Evolutionary conservation across 345 rosid species (phyloP).

Genomic region (Salix udensis): DNA sequence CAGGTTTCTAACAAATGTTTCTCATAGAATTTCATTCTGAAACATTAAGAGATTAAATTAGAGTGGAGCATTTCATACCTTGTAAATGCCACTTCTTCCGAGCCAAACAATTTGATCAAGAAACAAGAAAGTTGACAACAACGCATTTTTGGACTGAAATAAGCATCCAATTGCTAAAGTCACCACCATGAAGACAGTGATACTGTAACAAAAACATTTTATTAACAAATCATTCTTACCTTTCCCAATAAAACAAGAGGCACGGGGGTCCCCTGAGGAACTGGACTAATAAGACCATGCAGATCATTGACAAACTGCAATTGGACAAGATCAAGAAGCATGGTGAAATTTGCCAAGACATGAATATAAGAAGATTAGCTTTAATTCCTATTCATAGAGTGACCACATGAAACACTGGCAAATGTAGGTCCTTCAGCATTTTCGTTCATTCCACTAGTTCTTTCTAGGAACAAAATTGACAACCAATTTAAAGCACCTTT

Average conservation of each 20-base stretch:
- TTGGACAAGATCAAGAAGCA: slow-evolving; percentile 15
- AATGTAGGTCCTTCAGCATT: background rate
- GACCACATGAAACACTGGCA: background rate
- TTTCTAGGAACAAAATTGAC: background rate
- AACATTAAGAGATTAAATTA: slow-evolving; percentile 3
- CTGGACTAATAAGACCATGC: slow-evolving; percentile 81
- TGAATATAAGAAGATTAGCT: background rate
- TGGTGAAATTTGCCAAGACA: slow-evolving; percentile 1
- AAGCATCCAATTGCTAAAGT: slow-evolving; percentile 14
- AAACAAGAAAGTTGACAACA: slow-evolving; percentile 82
- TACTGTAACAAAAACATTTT: background rate
- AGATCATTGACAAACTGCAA: slow-evolving; percentile 92
- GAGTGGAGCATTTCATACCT: slow-evolving; percentile 41
- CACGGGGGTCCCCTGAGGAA: slow-evolving; percentile 84
- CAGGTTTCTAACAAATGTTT: background rate
- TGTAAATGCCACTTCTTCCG: slow-evolving; percentile 83
- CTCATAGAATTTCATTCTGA: background rate
- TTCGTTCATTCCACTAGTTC: background rate
- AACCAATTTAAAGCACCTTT: background rate
- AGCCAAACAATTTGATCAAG: slow-evolving; percentile 99
- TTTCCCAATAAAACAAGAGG: slow-evolving; percentile 83
- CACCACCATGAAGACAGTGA: slow-evolving; percentile 3
- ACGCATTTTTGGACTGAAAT: slow-evolving; percentile 82
- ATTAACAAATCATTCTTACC: slow-evolving; percentile 35
- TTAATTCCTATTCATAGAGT: background rate